Percentiles rank a stretch among this genome's conserved stretches.
Evolutionary conservation across 805 yeast species (phyloP).

Genomic region (Groenewaldozyma salmanticensis): DNA sequence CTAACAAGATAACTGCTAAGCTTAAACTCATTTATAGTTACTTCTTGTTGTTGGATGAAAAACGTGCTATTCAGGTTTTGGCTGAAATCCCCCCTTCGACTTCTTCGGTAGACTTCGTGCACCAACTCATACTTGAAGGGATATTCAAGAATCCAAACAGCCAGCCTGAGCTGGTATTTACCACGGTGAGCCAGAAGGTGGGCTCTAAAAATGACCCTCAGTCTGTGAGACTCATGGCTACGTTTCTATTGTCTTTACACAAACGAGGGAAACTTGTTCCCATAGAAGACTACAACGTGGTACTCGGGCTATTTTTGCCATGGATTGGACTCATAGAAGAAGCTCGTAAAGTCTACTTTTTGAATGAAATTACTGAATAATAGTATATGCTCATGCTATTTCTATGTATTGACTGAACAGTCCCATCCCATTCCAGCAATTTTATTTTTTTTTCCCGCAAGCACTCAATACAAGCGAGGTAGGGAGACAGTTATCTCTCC

Average conservation of each 20-base stretch:
- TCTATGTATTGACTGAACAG: no score
- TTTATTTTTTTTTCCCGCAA: no score
- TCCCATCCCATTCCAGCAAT: no score
- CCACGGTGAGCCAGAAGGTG: background rate
- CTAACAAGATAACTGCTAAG: no score
- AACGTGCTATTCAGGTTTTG: background rate
- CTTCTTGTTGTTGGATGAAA: background rate
- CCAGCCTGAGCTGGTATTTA: background rate
- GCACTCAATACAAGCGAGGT: no score
- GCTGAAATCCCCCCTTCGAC: background rate
- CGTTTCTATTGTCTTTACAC: conserved; percentile 12
- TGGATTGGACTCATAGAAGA: conserved; percentile 16
- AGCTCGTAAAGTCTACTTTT: conserved; percentile 15
- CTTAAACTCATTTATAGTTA: no score
- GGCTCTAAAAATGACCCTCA: background rate
- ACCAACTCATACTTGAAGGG: background rate
- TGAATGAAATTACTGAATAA: conserved; percentile 5
- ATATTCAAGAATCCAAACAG: background rate
- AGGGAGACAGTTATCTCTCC: no score
- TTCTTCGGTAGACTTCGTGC: background rate
- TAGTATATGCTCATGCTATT: no score
- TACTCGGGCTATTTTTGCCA: conserved; percentile 13
- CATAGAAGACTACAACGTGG: conserved; percentile 9
- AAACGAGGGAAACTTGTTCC: conserved; percentile 9
- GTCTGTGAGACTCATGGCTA: conserved; percentile 11